These are phyloP conservation scores for Phaeotremella fagi DNA, from an alignment of 768 basidiomycete genomes.

Conservation along the genomic window DNA sequence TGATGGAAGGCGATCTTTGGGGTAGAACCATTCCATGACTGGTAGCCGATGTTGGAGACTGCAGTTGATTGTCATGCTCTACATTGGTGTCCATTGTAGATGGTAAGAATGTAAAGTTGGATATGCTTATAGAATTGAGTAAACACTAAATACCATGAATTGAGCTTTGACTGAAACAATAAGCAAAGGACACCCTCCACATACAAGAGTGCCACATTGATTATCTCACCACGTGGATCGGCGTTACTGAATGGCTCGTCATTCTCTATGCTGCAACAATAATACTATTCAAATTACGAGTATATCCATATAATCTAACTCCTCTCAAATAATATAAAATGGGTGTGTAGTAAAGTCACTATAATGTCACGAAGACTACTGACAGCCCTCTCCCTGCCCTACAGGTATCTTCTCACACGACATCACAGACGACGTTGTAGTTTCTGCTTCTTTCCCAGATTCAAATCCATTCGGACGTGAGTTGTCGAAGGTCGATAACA, in stretches of 20 bases:
- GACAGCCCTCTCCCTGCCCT: too few species aligned
- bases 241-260: neutral
- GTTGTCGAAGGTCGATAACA: constrained; percentile 3
- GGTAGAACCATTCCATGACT: neutral
- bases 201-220: neutral
- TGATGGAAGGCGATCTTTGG: neutral
- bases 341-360: neutral
- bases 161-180: too few species aligned
- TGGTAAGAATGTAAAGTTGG: neutral
- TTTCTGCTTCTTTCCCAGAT: constrained; percentile 42
- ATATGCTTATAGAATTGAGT: too few species aligned
- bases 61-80: neutral
- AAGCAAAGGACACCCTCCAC: neutral
- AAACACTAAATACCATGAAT: too few species aligned
- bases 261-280: neutral
- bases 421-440: constrained; percentile 36
- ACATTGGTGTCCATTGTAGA: neutral
- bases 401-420: constrained; percentile 39
- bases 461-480: constrained; percentile 45
- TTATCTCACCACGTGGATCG: neutral
- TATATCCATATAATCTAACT: too few species aligned
- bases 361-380: too few species aligned
- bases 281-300: too few species aligned
- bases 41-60: neutral
- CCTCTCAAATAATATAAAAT: neutral